Evolutionary conservation across 176 grass and related monocot genomes (phyloP).

Genomic region (Phyllostachys edulis): DNA sequence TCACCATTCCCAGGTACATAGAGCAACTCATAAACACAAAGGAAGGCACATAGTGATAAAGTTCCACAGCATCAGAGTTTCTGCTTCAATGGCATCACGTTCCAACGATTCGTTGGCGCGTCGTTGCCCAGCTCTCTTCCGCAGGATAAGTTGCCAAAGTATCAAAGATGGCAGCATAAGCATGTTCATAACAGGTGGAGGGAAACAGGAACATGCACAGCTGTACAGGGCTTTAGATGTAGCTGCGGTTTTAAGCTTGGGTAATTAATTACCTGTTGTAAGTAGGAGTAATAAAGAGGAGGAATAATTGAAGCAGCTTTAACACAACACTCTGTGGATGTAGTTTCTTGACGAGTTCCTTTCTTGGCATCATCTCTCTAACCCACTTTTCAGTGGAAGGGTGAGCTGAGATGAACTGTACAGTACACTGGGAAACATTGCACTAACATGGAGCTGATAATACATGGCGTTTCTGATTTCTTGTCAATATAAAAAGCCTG

Average conservation of each 20-base stretch:
- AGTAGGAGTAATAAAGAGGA: background rate
- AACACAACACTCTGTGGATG: background rate
- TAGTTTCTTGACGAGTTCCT: background rate
- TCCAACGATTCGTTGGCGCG: slow-evolving; percentile 5
- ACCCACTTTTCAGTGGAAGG: background rate
- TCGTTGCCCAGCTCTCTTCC: background rate
- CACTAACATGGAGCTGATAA: background rate
- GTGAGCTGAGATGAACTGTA: background rate
- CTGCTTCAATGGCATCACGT: background rate
- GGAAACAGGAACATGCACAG: background rate
- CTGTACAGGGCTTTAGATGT: slow-evolving; percentile 7
- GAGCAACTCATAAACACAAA: background rate
- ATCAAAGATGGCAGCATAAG: background rate
- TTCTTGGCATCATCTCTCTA: background rate
- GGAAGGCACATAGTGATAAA: background rate
- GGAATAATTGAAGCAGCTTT: background rate
- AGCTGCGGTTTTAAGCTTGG: background rate
- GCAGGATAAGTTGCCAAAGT: background rate
- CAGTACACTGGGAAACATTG: background rate
- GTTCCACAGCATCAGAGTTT: background rate
- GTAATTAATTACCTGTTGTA: background rate
- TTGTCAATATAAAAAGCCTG: background rate
- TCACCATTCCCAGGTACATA: slow-evolving; percentile 23
- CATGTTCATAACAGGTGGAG: background rate
- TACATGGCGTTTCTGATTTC: background rate